Base-by-base conservation (phyloP, 768 basidiomycete species). In the Exsudoporus frostii region DNA sequence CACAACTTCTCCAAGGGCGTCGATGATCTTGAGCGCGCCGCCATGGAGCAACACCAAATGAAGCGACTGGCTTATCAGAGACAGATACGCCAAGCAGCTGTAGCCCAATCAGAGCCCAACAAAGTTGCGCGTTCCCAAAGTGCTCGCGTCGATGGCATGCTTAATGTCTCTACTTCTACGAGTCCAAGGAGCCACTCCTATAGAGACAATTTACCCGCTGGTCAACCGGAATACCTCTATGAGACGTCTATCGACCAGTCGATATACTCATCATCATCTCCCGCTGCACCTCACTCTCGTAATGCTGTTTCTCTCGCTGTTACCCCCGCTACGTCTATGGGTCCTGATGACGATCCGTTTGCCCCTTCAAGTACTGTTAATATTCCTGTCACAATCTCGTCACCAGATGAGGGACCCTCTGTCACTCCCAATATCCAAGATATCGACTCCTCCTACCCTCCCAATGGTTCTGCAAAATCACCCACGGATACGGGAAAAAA, bases 41-140 rank as follows among this genome's bases (percentile, higher is more conserved):
- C 94, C 13, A 84, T 92, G 73, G 90, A 92, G 52, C 85, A 88
- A 63, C 91, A 95, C 67, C 84, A 86, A 58, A 79, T 83, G 73
- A 94, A 94, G 77, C 79, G 88, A 25, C 76, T 88, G 22, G 85
- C 85, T 3, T 91, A 91, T 67, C 87, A 90, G 71, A 78, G 78
- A 48, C 90, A 92, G 72, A 88, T 91, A 86, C 82, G 79, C 49
- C 77, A 80, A 25, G 71, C 74, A 17, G 76, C 76, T 1, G 70
- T 71, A 1, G 74, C 68, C 20, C 61, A 63, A 34, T 33, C 59
- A 1, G 70, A 68, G 38, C 57, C 65, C 17, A 63, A 61, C 46
- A 68, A 60, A 47, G 70, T 77, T 25, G 58, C 78, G 1, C 74
- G 83, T 22, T 75, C 74, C 27, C 81, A 84, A 64, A 82, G 82